Evolutionary conservation across 1,284 basidiomycete genomes (phyloP).

Genomic region (Papiliotrema flavescens): DNA sequence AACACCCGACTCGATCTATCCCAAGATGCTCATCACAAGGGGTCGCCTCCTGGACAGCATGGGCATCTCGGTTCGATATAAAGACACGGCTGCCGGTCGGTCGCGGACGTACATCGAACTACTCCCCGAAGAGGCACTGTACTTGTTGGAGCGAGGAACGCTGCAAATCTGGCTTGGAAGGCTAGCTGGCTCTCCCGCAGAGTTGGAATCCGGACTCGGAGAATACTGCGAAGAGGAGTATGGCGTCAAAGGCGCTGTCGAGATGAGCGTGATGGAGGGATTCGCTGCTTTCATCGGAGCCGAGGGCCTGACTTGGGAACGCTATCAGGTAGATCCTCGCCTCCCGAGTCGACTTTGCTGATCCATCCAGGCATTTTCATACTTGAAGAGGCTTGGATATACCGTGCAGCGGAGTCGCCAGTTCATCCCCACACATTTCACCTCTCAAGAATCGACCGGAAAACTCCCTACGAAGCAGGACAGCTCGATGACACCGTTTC

Average conservation of each 20-base stretch:
- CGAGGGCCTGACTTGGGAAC: conserved; percentile 72
- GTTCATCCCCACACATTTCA: conserved; percentile 41
- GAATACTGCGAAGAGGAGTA: conserved; percentile 53
- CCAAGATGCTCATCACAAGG: conserved; percentile 64
- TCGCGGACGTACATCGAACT: conserved; percentile 62
- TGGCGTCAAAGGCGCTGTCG: conserved; percentile 77
- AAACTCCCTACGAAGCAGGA: neutral
- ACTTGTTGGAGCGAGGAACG: conserved; percentile 83
- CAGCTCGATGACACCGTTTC: conserved; percentile 8
- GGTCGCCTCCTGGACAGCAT: conserved; percentile 75
- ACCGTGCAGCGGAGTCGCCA: conserved; percentile 62
- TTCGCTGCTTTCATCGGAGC: conserved; percentile 76
- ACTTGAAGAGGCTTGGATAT: conserved; percentile 87
- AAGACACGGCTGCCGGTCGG: conserved; percentile 55
- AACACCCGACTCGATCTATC: conserved; percentile 31
- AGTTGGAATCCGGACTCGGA: conserved; percentile 16
- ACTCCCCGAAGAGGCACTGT: conserved; percentile 89
- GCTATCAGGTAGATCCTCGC: conserved; percentile 67
- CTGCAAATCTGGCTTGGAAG: conserved; percentile 70
- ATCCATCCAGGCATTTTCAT: conserved; percentile 72
- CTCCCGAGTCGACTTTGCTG: neutral
- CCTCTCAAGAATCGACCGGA: neutral
- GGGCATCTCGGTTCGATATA: conserved; percentile 63
- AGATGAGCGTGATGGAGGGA: conserved; percentile 90
- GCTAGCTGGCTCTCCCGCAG: conserved; percentile 15